Evolutionary conservation across 352 stramenopile species (phyloP).

Genomic region (Phytophthora sansomeana): DNA sequence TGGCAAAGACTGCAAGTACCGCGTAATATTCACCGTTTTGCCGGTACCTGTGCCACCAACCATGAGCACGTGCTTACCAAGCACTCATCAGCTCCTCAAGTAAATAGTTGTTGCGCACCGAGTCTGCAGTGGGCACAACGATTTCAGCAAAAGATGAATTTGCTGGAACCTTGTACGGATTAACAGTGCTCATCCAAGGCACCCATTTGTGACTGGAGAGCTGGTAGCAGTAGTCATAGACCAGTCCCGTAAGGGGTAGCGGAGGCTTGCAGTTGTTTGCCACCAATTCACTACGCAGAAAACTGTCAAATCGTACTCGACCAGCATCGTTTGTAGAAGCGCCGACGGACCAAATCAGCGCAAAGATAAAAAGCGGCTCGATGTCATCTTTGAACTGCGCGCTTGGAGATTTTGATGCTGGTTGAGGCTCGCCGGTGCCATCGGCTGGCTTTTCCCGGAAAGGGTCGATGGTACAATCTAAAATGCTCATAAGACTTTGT

Average conservation of each 20-base stretch:
- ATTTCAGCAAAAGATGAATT: conserved; percentile 91
- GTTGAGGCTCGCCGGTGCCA: conserved; percentile 57
- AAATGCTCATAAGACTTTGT: conserved; percentile 91
- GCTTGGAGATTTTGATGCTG: conserved; percentile 35
- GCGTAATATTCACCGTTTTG: conserved; percentile 95
- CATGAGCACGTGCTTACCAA: conserved; percentile 95
- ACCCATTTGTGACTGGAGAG: conserved; percentile 92
- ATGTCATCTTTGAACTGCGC: conserved; percentile 82
- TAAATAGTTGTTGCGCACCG: conserved; percentile 94
- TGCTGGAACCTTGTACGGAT: conserved; percentile 71
- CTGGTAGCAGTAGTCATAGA: conserved; percentile 94
- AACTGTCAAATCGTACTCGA: conserved; percentile 90
- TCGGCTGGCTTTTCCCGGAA: conserved; percentile 64
- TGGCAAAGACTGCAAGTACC: conserved; percentile 88
- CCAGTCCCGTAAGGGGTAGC: conserved; percentile 68
- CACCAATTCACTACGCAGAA: conserved; percentile 87
- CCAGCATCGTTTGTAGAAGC: conserved; percentile 91
- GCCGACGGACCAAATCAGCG: conserved; percentile 93
- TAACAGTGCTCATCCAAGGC: conserved; percentile 95
- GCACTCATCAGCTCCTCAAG: conserved; percentile 85
- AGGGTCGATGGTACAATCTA: conserved; percentile 91
- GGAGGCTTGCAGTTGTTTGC: conserved; percentile 62
- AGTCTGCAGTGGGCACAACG: conserved; percentile 94
- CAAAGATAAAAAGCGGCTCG: conserved; percentile 93
- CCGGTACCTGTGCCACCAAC: conserved; percentile 94